These are phyloP conservation scores for Gracilariopsis chorda DNA, from an alignment of 23 red algal species.

Conservation along the genomic window DNA sequence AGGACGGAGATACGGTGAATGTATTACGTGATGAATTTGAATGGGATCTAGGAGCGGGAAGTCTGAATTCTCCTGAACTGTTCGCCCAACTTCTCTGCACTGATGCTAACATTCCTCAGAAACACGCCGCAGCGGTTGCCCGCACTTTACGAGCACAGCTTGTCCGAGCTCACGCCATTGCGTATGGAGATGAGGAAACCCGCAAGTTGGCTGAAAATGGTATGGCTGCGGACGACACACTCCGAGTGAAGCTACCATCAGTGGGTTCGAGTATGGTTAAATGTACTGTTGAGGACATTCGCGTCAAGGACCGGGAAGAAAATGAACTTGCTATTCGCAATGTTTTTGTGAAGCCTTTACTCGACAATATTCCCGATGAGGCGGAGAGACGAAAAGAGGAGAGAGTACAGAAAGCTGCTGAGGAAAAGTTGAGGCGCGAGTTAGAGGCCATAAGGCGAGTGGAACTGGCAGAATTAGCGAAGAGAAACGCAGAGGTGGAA, in stretches of 20 bases:
- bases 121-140: conserved; percentile 21
- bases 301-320: not conserved
- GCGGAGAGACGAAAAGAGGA: not conserved
- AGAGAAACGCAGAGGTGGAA: conserved; percentile 35
- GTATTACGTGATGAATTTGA: conserved; percentile 47
- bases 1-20: not conserved
- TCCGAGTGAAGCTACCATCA: not conserved
- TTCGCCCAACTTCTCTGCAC: conserved; percentile 54
- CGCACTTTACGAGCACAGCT: conserved; percentile 27
- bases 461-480: conserved; percentile 10
- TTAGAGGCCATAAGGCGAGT: conserved; percentile 8
- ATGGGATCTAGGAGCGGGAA: conserved; percentile 52
- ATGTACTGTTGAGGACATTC: conserved; percentile 16
- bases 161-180: conserved; percentile 53
- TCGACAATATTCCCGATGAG: conserved; percentile 16
- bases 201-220: not conserved
- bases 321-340: conserved; percentile 32
- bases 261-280: conserved; percentile 11
- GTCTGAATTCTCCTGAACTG: conserved; percentile 38
- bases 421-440: not conserved
- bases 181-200: conserved; percentile 61
- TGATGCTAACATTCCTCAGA: conserved; percentile 44
- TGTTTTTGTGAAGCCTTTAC: conserved; percentile 19
- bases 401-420: conserved; percentile 13
- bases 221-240: not conserved